Conservation (phyloP, 75 land plant species). For the Selaginella tamariscina region DNA sequence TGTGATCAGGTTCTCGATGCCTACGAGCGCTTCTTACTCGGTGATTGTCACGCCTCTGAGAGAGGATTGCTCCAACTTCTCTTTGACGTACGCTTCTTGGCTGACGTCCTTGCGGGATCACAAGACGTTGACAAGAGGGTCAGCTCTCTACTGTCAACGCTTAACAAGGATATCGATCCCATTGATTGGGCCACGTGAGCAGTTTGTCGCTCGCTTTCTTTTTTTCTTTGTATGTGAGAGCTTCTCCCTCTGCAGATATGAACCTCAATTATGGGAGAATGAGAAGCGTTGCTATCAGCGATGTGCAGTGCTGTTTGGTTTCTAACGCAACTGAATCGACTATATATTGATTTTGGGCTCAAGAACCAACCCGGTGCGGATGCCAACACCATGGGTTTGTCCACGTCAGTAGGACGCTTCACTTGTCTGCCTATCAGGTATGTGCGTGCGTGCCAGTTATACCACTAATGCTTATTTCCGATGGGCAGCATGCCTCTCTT, state of each 20-base stretch:
- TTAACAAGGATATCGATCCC: slow-evolving; percentile 75
- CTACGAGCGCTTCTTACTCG: slow-evolving; percentile 50
- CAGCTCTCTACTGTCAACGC: slow-evolving; percentile 26
- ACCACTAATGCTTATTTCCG: slow-evolving; percentile 6
- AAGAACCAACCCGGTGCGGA: slow-evolving; percentile 58
- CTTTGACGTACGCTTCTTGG: slow-evolving; percentile 63
- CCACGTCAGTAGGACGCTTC: slow-evolving; percentile 70
- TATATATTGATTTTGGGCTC: slow-evolving; percentile 62
- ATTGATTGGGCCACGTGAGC: slow-evolving; percentile 96
- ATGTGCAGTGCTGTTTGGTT: slow-evolving; percentile 91
- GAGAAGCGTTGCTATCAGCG: slow-evolving; percentile 80
- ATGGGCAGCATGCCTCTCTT: slow-evolving; percentile 63
- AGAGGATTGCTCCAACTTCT: slow-evolving; percentile 82
- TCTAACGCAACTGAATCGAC: slow-evolving; percentile 76
- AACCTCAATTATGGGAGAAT: slow-evolving; percentile 94
- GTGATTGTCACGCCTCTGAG: slow-evolving; percentile 54
- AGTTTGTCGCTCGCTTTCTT: slow-evolving; percentile 8
- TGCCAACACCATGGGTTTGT: slow-evolving; percentile 59
- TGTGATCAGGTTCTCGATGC: slow-evolving; percentile 46
- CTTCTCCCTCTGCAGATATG: slow-evolving; percentile 43
- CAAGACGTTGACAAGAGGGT: slow-evolving; percentile 33
- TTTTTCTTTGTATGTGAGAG: neutral
- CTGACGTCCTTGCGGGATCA: slow-evolving; percentile 83
- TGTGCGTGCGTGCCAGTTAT: neutral
- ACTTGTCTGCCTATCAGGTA: slow-evolving; percentile 95